Evolutionary conservation across 257 asterid genomes (phyloP), one percentile per base, ranked within the genome.

Genomic region (Forsythia viridissima): DNA sequence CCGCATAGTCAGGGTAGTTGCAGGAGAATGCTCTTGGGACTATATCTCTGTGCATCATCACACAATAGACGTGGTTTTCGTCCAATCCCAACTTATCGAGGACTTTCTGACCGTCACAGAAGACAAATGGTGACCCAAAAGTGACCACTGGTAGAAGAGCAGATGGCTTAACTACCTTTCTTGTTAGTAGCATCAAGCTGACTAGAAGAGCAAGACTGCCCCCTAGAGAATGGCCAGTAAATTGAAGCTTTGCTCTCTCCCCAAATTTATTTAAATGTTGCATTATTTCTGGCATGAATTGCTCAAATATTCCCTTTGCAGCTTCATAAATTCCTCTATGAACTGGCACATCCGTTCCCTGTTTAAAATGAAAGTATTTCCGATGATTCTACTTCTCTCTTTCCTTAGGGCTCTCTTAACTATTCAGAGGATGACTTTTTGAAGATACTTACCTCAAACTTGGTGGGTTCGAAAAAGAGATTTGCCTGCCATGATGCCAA

Each of bases 21-120:
- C 98, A 92, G 8, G 98, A 94, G 89, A 94, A 94, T n/a, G 97
- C 97, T 83, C 96, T 86, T 1, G 98, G 97, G 76, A 94, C 97
- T 44, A 94, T 92, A 70, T 94, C 98, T 80, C 97, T 86, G 55
- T 92, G 98, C 94, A 94, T 89, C 86, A 92, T 88, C 83, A 94
- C 96, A 74, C 90, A 85, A 20, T 83, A 94, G 70, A 92, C 91
- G 44, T 91, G 93, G 61, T 75, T 82, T 77, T 94, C 93, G 48
- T 92, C 92, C 76, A 94, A 57, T 2, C 97, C 96, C 65, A 94
- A 81, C 16, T 83, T 79, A 4, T 91, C 86, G 24, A 92, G 86
- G 72, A 94, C 84, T 77, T 84, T 94, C 39, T 86, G 89, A 77
- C 97, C 97, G 1, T 92, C 97, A 80, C 97, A 94, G 77, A 94